Evolutionary conservation across 140 eudicot genomes (phyloP), one percentile per base, ranked within the genome.

Genomic region (Stevia rebaudiana): DNA sequence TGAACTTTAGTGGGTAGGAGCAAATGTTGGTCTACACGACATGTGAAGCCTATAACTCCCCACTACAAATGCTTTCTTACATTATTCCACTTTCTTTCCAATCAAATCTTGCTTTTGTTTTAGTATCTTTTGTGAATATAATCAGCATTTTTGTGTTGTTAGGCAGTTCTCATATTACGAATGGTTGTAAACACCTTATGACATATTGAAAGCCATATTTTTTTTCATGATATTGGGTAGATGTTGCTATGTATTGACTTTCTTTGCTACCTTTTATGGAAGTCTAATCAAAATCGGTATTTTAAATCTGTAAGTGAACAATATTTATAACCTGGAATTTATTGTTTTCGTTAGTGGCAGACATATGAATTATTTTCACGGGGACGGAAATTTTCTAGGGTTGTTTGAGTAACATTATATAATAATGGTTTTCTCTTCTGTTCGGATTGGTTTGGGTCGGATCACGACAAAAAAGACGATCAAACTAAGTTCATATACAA

Each of bases 1-100:
- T 51, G 74, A 71, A 68, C 59, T 77, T 76, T 58, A 77, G 82
- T 77, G 82, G 82, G 79, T 68, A 68, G 75, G 79, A 74, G 65
- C 70, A 74, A 74, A 50, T 50, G 74, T 41, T 70, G 31, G 46
- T 51, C 56, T 59, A 67, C 79, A 67, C 69, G 70, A 61, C 79
- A 74, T 74, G 70, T 60, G 74, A 74, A 74, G 60, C 62, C 49
- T 69, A 74, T 66, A 25, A 56, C 69, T 23, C 73, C 73, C 79
- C 79, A 74, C 74, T 74, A 73, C 43, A 37, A 58, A 58, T 68
- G 70, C 60, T 67, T 68, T 61, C 65, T 68, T 65, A 74, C 75
- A 69, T 67, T 74, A 74, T 74, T 74, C 79, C 74, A 60, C 79
- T 74, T 65, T 33, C 58, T 65, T 67, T 61, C 75, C 41, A 28